These are phyloP conservation scores for Globisporangium mamillatum DNA, from an alignment of 352 stramenopile genomes.

Conservation along the genomic window DNA sequence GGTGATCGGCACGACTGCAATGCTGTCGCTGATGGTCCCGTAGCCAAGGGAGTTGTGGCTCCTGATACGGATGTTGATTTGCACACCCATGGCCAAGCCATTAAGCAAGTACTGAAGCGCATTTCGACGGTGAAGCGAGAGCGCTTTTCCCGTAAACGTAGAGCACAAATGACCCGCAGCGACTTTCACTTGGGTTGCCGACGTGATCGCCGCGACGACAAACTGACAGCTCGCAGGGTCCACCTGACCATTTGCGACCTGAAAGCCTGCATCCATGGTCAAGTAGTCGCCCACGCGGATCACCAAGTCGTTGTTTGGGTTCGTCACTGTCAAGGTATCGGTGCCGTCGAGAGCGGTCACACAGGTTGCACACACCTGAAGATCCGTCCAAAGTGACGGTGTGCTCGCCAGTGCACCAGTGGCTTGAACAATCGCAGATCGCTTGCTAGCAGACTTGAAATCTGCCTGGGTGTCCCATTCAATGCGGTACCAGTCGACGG, in stretches of 20 bases:
- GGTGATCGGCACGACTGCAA: slow-evolving; percentile 81
- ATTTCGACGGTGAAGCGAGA: slow-evolving; percentile 52
- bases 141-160: slow-evolving; percentile 36
- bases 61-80: slow-evolving; percentile 88
- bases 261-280: slow-evolving; percentile 35
- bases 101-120: slow-evolving; percentile 76
- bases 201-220: slow-evolving; percentile 29
- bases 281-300: slow-evolving; percentile 41
- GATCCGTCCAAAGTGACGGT: slow-evolving; percentile 42
- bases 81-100: slow-evolving; percentile 81
- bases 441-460: slow-evolving; percentile 49
- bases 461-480: slow-evolving; percentile 85
- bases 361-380: slow-evolving; percentile 47
- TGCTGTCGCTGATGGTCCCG: slow-evolving; percentile 56
- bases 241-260: neutral
- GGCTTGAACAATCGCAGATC: slow-evolving; percentile 31
- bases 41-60: slow-evolving; percentile 93
- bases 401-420: slow-evolving; percentile 12
- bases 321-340: slow-evolving; percentile 27
- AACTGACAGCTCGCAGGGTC: slow-evolving; percentile 51
- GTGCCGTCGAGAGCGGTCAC: slow-evolving; percentile 31
- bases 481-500: slow-evolving; percentile 85
- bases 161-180: slow-evolving; percentile 41
- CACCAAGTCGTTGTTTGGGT: slow-evolving; percentile 25
- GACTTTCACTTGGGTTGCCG: slow-evolving; percentile 32